Conservation (phyloP, 371 early-diverging fungal species). For the Zychaea mexicana region DNA sequence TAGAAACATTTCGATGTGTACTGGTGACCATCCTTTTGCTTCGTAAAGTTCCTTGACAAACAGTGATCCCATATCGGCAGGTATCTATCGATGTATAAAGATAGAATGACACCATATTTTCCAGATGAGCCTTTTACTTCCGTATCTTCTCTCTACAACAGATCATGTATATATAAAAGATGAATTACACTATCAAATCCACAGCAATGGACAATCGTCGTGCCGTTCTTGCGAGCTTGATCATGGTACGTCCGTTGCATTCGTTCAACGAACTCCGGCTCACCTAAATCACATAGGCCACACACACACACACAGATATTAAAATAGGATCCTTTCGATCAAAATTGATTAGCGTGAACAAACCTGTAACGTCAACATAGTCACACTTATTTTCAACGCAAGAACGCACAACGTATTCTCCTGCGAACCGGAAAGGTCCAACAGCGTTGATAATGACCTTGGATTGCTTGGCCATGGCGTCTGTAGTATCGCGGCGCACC, state of each 20-base stretch:
- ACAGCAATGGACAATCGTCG: constrained; percentile 80
- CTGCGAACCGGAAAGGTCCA: constrained; percentile 84
- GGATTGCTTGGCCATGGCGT: constrained; percentile 57
- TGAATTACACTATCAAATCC: constrained; percentile 86
- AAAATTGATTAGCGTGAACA: neutral
- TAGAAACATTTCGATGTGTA: constrained; percentile 68
- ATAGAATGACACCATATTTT: neutral
- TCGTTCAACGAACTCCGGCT: constrained; percentile 77
- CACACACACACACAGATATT: constrained; percentile 26
- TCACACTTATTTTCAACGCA: constrained; percentile 80
- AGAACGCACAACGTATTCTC: constrained; percentile 80
- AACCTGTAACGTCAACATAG: constrained; percentile 86
- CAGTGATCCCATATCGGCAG: constrained; percentile 64
- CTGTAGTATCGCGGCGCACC: constrained; percentile 51
- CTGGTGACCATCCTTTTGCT: constrained; percentile 43
- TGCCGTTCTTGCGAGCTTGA: constrained; percentile 63
- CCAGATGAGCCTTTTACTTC: neutral
- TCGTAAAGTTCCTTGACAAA: constrained; percentile 55
- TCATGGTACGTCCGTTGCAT: constrained; percentile 75
- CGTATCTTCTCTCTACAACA: no score
- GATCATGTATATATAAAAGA: constrained; percentile 62
- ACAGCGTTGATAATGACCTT: constrained; percentile 79
- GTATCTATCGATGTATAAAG: constrained; percentile 50
- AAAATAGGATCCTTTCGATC: neutral
- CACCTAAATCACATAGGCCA: constrained; percentile 35